Percentiles rank a stretch among this genome's conserved stretches.
These are phyloP conservation scores for Astraeus odoratus DNA, from an alignment of 768 basidiomycete genomes.

Conservation along the genomic window DNA sequence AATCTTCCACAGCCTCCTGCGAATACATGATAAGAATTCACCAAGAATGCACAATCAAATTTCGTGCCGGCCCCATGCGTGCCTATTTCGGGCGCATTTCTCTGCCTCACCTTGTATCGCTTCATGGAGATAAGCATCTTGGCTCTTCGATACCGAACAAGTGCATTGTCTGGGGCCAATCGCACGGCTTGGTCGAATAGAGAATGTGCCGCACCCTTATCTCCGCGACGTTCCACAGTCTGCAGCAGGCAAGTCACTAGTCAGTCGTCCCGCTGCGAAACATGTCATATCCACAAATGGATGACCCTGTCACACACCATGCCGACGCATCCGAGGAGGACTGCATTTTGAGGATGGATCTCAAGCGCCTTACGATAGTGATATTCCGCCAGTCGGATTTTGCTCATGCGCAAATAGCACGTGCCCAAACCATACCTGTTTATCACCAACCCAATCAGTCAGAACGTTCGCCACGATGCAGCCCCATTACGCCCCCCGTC, in stretches of 20 bases:
- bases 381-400: conserved; percentile 89
- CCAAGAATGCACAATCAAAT: conserved; percentile 13
- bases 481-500: too few relatives aligned
- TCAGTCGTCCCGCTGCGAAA: conserved; percentile 1
- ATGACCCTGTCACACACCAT: conserved; percentile 59
- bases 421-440: conserved; percentile 96
- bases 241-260: conserved; percentile 29
- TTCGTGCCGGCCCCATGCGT: background rate
- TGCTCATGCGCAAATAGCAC: conserved; percentile 92
- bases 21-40: conserved; percentile 20
- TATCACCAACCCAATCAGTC: conserved; percentile 23
- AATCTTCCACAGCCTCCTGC: conserved; percentile 75
- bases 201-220: conserved; percentile 66
- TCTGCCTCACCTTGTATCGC: conserved; percentile 68
- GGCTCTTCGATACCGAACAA: conserved; percentile 90
- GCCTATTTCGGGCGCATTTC: conserved; percentile 27
- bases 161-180: conserved; percentile 80
- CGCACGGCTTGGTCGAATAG: conserved; percentile 78
- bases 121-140: conserved; percentile 83
- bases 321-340: conserved; percentile 93
- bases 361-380: conserved; percentile 89
- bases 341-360: conserved; percentile 92
- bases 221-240: conserved; percentile 84
- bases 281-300: conserved; percentile 7
- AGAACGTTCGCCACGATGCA: conserved; percentile 1